Evolutionary conservation across 1,139 yeast genomes (phyloP).

Genomic region (Yamadazyma atmosphaerica): DNA sequence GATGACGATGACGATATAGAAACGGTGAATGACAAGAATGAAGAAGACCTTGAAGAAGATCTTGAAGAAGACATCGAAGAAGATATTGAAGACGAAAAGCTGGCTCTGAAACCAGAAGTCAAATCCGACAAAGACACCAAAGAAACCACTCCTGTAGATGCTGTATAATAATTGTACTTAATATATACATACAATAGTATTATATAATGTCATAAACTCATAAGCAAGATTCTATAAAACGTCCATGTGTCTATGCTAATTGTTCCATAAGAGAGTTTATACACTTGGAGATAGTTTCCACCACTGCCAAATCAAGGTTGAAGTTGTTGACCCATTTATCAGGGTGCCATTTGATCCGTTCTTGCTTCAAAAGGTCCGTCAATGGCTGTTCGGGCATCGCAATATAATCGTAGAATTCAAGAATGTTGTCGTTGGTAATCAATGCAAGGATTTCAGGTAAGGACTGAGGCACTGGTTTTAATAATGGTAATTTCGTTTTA

Average conservation of each 20-base stretch:
- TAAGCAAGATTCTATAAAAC: neutral
- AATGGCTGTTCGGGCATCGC: conserved; percentile 13
- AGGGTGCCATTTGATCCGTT: conserved; percentile 70
- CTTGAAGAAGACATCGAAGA: conserved; percentile 29
- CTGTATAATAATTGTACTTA: conserved; percentile 10
- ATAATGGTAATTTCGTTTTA: conserved; percentile 21
- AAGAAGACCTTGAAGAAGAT: conserved; percentile 32
- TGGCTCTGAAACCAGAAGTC: conserved; percentile 5
- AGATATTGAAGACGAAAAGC: conserved; percentile 7
- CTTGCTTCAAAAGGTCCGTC: conserved; percentile 40
- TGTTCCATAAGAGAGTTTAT: conserved; percentile 7
- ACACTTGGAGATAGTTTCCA: conserved; percentile 24
- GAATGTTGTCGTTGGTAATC: conserved; percentile 24
- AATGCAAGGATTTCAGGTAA: conserved; percentile 19
- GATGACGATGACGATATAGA: conserved; percentile 46
- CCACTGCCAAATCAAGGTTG: conserved; percentile 23
- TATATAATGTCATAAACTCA: conserved; percentile 1
- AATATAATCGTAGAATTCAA: conserved; percentile 26
- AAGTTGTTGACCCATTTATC: conserved; percentile 46
- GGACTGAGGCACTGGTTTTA: conserved; percentile 10
- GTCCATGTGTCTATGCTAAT: neutral
- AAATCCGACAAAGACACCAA: conserved; percentile 1
- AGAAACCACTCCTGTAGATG: conserved; percentile 12
- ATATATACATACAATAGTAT: conserved; percentile 8
- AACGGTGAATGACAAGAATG: conserved; percentile 17